Base-by-base conservation (phyloP, 2,329 filamentous ascomycete species). In the Hymenoscyphus repandus region DNA sequence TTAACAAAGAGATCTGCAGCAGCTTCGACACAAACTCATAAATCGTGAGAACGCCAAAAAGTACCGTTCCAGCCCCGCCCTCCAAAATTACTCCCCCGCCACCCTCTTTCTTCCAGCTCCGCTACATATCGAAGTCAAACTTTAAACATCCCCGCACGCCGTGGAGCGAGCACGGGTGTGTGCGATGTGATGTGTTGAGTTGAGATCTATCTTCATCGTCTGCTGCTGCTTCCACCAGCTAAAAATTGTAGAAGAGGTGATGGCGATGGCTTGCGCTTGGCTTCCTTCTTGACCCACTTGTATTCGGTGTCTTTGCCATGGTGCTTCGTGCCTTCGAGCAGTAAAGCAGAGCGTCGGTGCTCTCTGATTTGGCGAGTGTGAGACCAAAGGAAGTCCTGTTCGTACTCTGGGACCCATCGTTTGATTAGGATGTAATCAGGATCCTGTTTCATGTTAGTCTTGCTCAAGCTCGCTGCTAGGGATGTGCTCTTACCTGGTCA, bases 391-490 rank as follows among this genome's bases (percentile, higher is more conserved):
- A 81, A 72, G 52, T 88, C 79, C 62, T 89, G 86, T 64, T 89
- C 79, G 54, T 79, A 78, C 59, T 89, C 82, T 3, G 80, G 78
- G 46, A 90, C 81, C 80, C 81, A 88, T 50, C 82, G 76, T 68
- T 86, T 87, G 69, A 90, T 86, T 52, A 91, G 68, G 49, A 90
- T 73, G 59, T 81, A 90, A 42, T 86, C 81, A 15, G 80, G 76
- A 61, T 90, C 83, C 74, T 82, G 58, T 66, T 45, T 65, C 45
- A 70, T 50, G 63, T 67, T 69, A 81, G 36, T 18, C n/a, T 40
- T 5, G 17, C 4, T 11, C n/a, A 17, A 58, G 43, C n/a, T 20
- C 12, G 39, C 18, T 13, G 10, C 36, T 18, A 31, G 2, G 18
- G 4, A 20, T 33, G 18, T 15, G 12, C 15, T 66, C 77, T 68